These are phyloP conservation scores for Teunomyces kruisii DNA, from an alignment of 805 yeast genomes.

Conservation along the genomic window DNA sequence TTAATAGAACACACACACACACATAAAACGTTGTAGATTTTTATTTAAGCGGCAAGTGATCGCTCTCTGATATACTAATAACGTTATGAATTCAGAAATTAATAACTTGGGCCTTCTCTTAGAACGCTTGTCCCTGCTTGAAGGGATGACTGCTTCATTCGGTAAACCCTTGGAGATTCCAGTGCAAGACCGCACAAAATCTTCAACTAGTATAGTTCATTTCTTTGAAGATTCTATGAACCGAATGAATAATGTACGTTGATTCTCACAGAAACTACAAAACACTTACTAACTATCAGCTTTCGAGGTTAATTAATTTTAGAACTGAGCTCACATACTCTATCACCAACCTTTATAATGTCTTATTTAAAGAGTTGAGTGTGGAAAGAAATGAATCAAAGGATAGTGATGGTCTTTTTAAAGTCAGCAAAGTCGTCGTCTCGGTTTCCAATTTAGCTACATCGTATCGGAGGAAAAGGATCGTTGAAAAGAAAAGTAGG, in stretches of 20 bases:
- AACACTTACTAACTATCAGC: neutral
- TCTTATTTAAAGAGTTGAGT: neutral
- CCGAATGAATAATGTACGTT: slow-evolving; percentile 5
- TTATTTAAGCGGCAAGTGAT: neutral
- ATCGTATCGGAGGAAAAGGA: neutral
- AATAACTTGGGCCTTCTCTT: neutral
- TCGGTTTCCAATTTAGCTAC: neutral
- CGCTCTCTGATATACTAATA: neutral
- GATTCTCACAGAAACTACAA: neutral
- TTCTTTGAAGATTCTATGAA: slow-evolving; percentile 1
- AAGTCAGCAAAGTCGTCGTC: neutral
- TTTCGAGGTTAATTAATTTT: neutral
- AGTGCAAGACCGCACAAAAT: neutral
- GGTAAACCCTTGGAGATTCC: neutral
- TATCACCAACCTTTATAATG: neutral
- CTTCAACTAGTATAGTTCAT: neutral
- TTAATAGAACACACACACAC: neutral
- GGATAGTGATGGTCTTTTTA: neutral
- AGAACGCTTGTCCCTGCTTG: neutral
- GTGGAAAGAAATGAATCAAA: neutral
- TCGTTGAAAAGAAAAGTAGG: neutral
- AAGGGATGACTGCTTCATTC: neutral
- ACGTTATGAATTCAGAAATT: slow-evolving; percentile 2
- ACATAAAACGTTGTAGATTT: neutral
- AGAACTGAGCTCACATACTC: neutral